Evolutionary conservation across 2,329 filamentous ascomycete species (phyloP).

Genomic region (Trichophaea hybrida): DNA sequence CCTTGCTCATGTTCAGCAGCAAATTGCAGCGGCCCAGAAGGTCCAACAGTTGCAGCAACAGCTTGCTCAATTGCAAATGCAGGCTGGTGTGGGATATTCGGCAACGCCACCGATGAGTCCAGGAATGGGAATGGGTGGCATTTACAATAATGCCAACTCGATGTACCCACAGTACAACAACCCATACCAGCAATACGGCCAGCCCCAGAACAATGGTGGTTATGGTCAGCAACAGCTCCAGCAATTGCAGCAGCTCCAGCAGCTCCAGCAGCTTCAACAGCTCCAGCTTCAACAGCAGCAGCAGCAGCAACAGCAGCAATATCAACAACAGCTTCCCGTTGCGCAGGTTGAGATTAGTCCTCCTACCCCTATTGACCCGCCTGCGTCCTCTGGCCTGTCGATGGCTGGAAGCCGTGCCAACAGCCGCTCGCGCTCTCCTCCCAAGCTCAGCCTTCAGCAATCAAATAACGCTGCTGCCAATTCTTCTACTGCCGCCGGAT

Average conservation of each 20-base stretch:
- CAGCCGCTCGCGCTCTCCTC: conserved; percentile 55
- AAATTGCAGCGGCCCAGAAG: conserved; percentile 62
- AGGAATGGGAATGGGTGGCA: conserved; percentile 18
- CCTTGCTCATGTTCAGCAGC: conserved; percentile 60
- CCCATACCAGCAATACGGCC: conserved; percentile 66
- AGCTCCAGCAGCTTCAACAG: conserved; percentile 28
- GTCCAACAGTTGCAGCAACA: conserved; percentile 29
- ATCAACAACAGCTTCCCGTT: conserved; percentile 37
- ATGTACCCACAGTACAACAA: conserved; percentile 61
- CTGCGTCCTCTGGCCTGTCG: conserved; percentile 19
- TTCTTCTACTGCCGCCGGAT: conserved; percentile 54
- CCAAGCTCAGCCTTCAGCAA: conserved; percentile 43
- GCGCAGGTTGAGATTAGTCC: conserved; percentile 30
- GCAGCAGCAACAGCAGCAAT: conserved; percentile 29
- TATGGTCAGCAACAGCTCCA: conserved; percentile 37
- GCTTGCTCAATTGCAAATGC: conserved; percentile 18
- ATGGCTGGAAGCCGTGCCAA: conserved; percentile 26
- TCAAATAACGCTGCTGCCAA: conserved; percentile 31
- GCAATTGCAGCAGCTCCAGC: conserved; percentile 25
- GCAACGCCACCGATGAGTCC: conserved; percentile 26
- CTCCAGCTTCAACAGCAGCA: conserved; percentile 50
- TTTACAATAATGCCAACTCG: conserved; percentile 23
- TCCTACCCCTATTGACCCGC: conserved; percentile 13
- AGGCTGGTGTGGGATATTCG: conserved; percentile 18
- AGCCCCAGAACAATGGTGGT: conserved; percentile 30